Percentiles rank a stretch among this genome's conserved stretches.
phyloP scores from a whole-genome alignment of 208 protist species.

The Acanthamoeba culbertsoni region DNA sequence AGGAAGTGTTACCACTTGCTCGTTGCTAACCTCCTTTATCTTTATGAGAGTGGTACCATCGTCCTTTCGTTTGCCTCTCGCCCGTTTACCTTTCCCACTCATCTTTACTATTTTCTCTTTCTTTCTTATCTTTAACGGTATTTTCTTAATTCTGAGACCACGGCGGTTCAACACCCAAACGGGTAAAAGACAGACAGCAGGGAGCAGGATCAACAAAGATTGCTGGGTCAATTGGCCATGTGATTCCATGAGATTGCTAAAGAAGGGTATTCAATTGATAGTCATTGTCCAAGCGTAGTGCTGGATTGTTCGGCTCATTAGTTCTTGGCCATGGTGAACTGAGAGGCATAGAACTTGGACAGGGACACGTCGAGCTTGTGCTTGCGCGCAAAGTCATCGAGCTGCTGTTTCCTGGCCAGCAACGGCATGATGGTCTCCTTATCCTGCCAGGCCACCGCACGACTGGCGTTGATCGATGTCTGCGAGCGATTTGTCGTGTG shows the following conservation, averaged over 20 bases:
- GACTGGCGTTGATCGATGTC: background rate
- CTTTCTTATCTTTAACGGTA: too few species aligned
- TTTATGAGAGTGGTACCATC: background rate
- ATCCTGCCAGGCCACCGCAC: background rate
- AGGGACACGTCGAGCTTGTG: constrained; percentile 50
- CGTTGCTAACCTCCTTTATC: background rate
- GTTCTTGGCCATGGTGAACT: constrained; percentile 39
- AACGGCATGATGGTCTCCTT: constrained; percentile 1
- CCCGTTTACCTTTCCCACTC: background rate
- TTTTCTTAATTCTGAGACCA: too few species aligned
- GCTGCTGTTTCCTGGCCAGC: background rate
- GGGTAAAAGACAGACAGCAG: too few species aligned
- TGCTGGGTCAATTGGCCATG: too few species aligned
- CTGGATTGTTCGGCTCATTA: too few species aligned
- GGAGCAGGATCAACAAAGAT: too few species aligned
- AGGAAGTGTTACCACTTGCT: background rate
- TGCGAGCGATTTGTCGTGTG: background rate
- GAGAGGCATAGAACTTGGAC: constrained; percentile 55
- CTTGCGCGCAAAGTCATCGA: constrained; percentile 38
- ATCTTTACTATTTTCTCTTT: too few species aligned
- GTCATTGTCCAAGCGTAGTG: too few species aligned
- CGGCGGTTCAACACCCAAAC: too few species aligned
- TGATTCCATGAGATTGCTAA: too few species aligned
- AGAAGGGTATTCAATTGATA: too few species aligned
- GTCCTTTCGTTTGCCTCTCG: background rate